Evolutionary conservation across 2,329 filamentous ascomycete species (phyloP).

Genomic region (Pseudopyricularia javanii): DNA sequence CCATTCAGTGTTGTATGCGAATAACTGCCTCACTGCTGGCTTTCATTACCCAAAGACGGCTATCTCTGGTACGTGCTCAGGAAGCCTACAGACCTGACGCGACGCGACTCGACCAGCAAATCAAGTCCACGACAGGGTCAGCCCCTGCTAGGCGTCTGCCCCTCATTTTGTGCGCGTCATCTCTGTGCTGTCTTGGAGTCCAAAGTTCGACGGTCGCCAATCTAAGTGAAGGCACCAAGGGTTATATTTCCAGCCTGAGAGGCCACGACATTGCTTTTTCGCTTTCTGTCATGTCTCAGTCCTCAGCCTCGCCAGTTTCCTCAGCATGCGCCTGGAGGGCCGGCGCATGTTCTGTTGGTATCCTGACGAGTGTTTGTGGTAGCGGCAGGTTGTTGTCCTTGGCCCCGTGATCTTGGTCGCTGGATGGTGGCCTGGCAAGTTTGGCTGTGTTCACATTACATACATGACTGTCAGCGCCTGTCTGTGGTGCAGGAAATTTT

Average conservation of each 20-base stretch:
- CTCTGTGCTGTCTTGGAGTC: not conserved
- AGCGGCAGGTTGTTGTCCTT: slow-evolving; percentile 28
- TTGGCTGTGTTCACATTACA: slow-evolving; percentile 37
- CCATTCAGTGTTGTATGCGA: too few relatives aligned
- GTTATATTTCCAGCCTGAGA: not conserved
- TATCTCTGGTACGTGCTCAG: not conserved
- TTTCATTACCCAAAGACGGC: too few relatives aligned
- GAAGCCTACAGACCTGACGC: not conserved
- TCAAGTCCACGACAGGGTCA: not conserved
- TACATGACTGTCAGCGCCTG: not conserved
- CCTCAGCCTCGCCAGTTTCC: slow-evolving; percentile 32
- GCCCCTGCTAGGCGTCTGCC: not conserved
- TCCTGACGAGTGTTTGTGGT: slow-evolving; percentile 73
- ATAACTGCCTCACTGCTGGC: too few relatives aligned
- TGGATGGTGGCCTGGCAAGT: slow-evolving; percentile 47
- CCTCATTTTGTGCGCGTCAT: not conserved
- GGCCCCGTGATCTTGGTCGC: slow-evolving; percentile 24
- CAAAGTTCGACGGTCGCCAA: not conserved
- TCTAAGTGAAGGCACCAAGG: too few relatives aligned
- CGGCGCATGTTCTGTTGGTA: slow-evolving; percentile 68
- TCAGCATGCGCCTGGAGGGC: slow-evolving; percentile 49
- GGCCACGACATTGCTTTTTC: not conserved
- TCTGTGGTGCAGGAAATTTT: not conserved
- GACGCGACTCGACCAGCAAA: not conserved
- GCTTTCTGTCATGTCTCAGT: slow-evolving; percentile 7